These are phyloP conservation scores for Phytomonas francai DNA, from an alignment of 208 protist genomes.

Conservation along the genomic window DNA sequence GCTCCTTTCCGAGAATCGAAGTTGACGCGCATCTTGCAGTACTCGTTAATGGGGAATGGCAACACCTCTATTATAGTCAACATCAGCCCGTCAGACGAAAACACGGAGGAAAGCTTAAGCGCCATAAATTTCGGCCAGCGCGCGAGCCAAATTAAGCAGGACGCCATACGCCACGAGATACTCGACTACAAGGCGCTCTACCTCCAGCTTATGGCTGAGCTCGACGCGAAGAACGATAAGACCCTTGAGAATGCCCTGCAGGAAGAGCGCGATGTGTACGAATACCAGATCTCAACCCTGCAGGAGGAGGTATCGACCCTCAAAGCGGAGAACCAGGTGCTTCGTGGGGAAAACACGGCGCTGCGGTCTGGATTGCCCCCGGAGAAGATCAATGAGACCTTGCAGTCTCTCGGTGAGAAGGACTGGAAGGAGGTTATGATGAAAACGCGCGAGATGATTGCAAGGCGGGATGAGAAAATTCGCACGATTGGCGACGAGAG, in stretches of 20 bases:
- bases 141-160: conserved; percentile 90
- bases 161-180: conserved; percentile 86
- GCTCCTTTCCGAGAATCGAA: conserved; percentile 90
- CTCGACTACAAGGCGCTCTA: conserved; percentile 88
- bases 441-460: conserved; percentile 41
- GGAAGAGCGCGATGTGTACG: conserved; percentile 70
- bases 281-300: conserved; percentile 54
- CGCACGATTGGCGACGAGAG: conserved; percentile 50
- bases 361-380: conserved; percentile 27
- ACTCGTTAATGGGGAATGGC: conserved; percentile 86
- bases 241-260: conserved; percentile 53
- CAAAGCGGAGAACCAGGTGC: conserved; percentile 50
- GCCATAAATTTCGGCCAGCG: conserved; percentile 89
- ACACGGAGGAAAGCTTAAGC: conserved; percentile 82
- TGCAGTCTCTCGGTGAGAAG: conserved; percentile 8
- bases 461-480: conserved; percentile 37
- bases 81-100: conserved; percentile 77
- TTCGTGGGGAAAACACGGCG: conserved; percentile 38
- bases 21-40: conserved; percentile 92
- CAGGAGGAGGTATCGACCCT: conserved; percentile 58
- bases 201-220: conserved; percentile 77
- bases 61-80: conserved; percentile 89
- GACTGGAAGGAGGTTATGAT: conserved; percentile 41
- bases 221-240: conserved; percentile 82
- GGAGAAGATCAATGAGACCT: conserved; percentile 23